phyloP scores from a whole-genome alignment of 371 early-diverging fungal genomes.

The Lichtheimia corymbifera region DNA sequence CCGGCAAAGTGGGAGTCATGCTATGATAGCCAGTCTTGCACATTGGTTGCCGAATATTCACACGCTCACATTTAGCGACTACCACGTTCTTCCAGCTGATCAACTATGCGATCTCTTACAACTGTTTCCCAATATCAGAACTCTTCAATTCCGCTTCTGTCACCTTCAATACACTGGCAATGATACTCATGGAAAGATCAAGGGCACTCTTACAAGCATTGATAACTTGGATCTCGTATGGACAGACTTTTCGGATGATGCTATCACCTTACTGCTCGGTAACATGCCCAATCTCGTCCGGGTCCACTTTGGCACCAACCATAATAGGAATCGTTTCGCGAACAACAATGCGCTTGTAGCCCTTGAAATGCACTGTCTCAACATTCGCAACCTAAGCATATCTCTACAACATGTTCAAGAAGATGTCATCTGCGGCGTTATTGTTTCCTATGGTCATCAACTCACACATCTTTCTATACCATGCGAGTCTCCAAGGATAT shows the following conservation, averaged over 20 bases:
- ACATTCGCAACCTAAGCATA: slow-evolving; percentile 24
- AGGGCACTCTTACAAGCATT: background rate
- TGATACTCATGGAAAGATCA: background rate
- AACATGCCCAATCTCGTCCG: slow-evolving; percentile 24
- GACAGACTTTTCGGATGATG: slow-evolving; percentile 45
- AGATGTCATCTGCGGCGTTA: slow-evolving; percentile 23
- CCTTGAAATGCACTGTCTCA: slow-evolving; percentile 24
- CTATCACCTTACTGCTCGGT: slow-evolving; percentile 26
- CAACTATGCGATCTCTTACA: slow-evolving; percentile 33
- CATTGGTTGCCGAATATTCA: slow-evolving; percentile 19
- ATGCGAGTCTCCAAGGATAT: slow-evolving; percentile 30
- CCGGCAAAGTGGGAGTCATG: slow-evolving; percentile 36
- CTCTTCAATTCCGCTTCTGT: slow-evolving; percentile 35
- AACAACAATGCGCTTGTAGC: slow-evolving; percentile 33
- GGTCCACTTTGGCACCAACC: slow-evolving; percentile 41
- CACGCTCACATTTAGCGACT: slow-evolving; percentile 36
- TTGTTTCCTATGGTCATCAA: slow-evolving; percentile 28
- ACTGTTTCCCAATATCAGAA: slow-evolving; percentile 14
- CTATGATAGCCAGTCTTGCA: slow-evolving; percentile 23
- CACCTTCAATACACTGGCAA: slow-evolving; percentile 18
- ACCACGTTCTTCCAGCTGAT: slow-evolving; percentile 36
- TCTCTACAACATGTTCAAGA: slow-evolving; percentile 42
- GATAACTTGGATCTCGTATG: slow-evolving; percentile 18
- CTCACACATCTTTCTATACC: slow-evolving; percentile 30
- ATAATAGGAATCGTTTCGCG: slow-evolving; percentile 33